Evolutionary conservation across 140 eudicot species (phyloP), one percentile per base, ranked within the genome.

Genomic region (Ambrosia hybrid): DNA sequence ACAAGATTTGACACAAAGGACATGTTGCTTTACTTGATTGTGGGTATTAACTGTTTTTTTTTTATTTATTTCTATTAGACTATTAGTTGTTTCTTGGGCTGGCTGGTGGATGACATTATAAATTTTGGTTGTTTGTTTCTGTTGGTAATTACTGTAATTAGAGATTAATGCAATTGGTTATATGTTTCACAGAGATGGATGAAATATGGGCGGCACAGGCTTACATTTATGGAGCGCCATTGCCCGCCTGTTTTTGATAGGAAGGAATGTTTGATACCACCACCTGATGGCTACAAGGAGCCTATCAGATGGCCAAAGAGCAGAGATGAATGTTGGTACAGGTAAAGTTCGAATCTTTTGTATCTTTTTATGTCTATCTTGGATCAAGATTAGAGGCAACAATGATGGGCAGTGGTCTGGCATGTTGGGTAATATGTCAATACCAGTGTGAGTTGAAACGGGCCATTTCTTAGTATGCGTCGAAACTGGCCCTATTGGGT

Each of bases 251-350:
- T 79, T 0, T 90, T 82, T 56, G 98, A 90, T 59, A 87, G 85
- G 79, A 87, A 87, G 74, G 97, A 89, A 71, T 93, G 98, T 72
- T 85, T 93, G 85, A 75, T 93, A 68, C 98, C 98, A 8, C 97
- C 97, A 10, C 98, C 98, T 0, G 87, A 90, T 74, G 98, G 98
- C 58, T 93, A 93, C 71, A 90, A 93, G 82, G 48, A 68, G 59
- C 98, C 97, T 0, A 85, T 93, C 67, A 87, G 86, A 83, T 93
- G 98, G 98, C 98, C 98, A 2, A 87, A 84, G 83, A 93, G 98
- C 84, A 85, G 75, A 73, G 83, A 80, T 37, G 88, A 93, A 83
- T 89, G 91, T 87, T 90, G 91, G 91, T 90, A 87, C 80, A 87
- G 89, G 88, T 90, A 81, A 69, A 73, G 48, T 59, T 57, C 5